Evolutionary conservation across 202 grass and related monocot genomes (phyloP).

Genomic region (Tripidium arundinaceum): DNA sequence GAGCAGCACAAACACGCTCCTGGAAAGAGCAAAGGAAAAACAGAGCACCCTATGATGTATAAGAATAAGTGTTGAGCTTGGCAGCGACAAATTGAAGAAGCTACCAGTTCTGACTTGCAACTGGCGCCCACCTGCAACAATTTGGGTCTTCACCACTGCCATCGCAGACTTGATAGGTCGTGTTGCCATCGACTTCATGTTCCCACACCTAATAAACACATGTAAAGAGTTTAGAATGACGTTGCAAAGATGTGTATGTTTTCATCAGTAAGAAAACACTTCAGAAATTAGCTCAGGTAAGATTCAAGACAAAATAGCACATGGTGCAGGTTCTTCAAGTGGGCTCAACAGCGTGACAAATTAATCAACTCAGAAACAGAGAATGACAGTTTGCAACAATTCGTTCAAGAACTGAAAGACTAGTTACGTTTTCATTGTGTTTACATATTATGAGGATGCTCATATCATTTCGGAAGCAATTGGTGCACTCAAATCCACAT

Average conservation of each 20-base stretch:
- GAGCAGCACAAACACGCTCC: constrained; percentile 43
- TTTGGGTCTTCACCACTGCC: constrained; percentile 80
- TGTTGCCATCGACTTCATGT: constrained; percentile 37
- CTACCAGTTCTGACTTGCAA: neutral
- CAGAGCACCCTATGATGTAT: neutral
- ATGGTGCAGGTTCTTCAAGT: neutral
- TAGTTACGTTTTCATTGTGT: neutral
- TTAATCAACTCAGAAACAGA: neutral
- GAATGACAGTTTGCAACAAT: neutral
- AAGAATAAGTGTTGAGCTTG: neutral
- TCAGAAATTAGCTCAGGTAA: neutral
- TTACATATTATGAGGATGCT: neutral
- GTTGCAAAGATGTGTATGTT: neutral
- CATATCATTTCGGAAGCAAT: neutral
- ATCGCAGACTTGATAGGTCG: constrained; percentile 57
- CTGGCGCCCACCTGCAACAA: constrained; percentile 51
- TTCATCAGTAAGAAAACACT: neutral
- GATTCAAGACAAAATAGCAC: neutral
- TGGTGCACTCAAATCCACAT: neutral
- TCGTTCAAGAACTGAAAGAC: neutral
- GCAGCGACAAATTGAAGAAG: neutral
- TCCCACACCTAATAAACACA: constrained; percentile 52
- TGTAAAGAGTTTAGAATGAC: neutral
- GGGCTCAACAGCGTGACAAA: neutral
- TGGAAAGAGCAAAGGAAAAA: neutral